Evolutionary conservation across 1,284 basidiomycete species (phyloP), one percentile per base, ranked within the genome.

Genomic region (Schizopora paradoxa): DNA sequence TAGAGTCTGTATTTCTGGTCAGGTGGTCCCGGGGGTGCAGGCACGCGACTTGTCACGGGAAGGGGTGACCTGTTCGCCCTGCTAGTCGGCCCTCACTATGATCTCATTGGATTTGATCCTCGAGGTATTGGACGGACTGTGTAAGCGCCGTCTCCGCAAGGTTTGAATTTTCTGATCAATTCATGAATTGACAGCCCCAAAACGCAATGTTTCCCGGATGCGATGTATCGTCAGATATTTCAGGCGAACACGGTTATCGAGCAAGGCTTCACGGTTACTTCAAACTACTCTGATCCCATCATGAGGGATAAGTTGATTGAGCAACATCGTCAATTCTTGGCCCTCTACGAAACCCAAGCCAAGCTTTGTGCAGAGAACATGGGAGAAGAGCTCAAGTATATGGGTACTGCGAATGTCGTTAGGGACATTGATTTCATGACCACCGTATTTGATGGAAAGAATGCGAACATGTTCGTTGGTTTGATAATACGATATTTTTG

Each of bases 371-470:
- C 46, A 2, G 54, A 64, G 52, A 60, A 52, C 25, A 65, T 70
- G 64, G 69, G 67, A 10, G 63, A 69, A 10, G 60, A 63, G 37
- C 53, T 72, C 25, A 58, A 54, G 41, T 69, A 70, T 49, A 68
- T 70, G 67, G 68, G 68, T 4, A 72, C 70, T 1, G 60, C 59
- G 26, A 66, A 60, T 2, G 69, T 72, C 22, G 66, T 63, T 1
- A 56, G 67, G 26, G 70, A 72, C 51, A 64, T 72, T 23, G 69
- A 68, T 49, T 66, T 63, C 48, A 69, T 72, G 52, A 60, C 61
- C 1, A 56, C 49, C 16, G 48, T 60, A 1, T 57, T 72, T 4
- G 69, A 69, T 11, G 70, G 71, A 2, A 51, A 64, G 13, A 61
- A 66, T 27, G 60, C 63, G 0, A 56, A 62, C 29, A 71, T 74